Base-by-base conservation (phyloP, 805 yeast genomes). In the Wickerhamiella vanderwaltii region DNA sequence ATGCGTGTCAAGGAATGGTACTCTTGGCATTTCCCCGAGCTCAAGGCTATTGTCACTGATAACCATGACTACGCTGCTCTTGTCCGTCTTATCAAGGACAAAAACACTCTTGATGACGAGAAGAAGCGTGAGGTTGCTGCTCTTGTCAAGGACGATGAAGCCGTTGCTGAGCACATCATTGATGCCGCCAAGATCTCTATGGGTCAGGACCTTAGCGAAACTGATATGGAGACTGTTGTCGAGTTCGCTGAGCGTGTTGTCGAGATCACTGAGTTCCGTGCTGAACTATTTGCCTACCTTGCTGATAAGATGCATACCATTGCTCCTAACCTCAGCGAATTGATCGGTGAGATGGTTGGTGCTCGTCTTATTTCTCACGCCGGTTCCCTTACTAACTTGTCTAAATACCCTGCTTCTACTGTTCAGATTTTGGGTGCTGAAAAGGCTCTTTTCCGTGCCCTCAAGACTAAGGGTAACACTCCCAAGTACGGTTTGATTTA, bases 1-100 rank as follows among this genome's bases (percentile, higher is more conserved):
- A 86, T 86, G 96, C 78, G 96, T 67, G 91, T 82, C 52, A 84
- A 86, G 69, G 96, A 86, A 68, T 86, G 96, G 96, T 86, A 86
- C 68, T 94, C 95, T 56, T 86, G 96, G 96, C 96, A 86, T 63
- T 86, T 91, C 78, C 96, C 96, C 46, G 96, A 86, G 69, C 75
- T 86, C 67, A 91, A 93, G 55, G 83, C 81, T 67, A 73, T 87
- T 56, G 93, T 83, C 41, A 76, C 84, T 52, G 95, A 87, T 65
- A 86, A 85, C 72, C 82, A 81, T 69, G 67, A 71, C 49, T 87
- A 73, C 64, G 95, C 96, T 53, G 76, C 73, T 62, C 72, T 88
- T 49, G 83, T 85, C 47, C 66, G 85, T 48, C 71, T 72, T 66
- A 84, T 91, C 61, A 75, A 76, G 66, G 94, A 91, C 69, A 91